phyloP scores from a whole-genome alignment of 2,329 filamentous ascomycete species.

The Pseudohalonectria lignicola region DNA sequence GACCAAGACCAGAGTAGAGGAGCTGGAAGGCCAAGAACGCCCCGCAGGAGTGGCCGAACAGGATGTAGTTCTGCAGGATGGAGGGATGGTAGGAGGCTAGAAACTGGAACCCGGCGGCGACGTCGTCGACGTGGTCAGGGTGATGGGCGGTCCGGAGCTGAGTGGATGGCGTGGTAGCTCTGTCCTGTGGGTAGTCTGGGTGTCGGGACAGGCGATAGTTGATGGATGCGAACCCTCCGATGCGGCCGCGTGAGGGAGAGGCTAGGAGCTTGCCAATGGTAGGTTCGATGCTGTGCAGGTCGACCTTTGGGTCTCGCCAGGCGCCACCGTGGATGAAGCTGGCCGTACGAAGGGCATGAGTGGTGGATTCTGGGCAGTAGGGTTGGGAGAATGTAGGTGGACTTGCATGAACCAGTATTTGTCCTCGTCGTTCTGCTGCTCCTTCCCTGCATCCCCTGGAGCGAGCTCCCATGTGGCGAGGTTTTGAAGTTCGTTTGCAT shows the following conservation, averaged over 20 bases:
- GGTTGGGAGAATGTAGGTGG: not conserved
- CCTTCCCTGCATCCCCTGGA: slow-evolving; percentile 1
- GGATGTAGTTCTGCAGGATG: slow-evolving; percentile 31
- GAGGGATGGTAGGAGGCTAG: slow-evolving; percentile 27
- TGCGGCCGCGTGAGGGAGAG: slow-evolving; percentile 12
- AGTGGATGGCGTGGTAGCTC: slow-evolving; percentile 19
- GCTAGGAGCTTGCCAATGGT: slow-evolving; percentile 13
- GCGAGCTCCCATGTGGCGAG: slow-evolving; percentile 31
- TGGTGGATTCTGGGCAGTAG: not conserved
- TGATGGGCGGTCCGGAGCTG: slow-evolving; percentile 34
- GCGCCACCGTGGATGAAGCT: slow-evolving; percentile 50
- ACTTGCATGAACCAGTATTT: slow-evolving; percentile 26
- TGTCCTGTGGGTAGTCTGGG: slow-evolving; percentile 33
- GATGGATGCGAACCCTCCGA: slow-evolving; percentile 53
- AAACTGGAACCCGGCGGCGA: slow-evolving; percentile 36
- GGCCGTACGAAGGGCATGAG: not conserved
- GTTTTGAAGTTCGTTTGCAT: slow-evolving; percentile 28
- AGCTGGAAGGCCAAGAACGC: slow-evolving; percentile 53
- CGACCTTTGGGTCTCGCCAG: slow-evolving; percentile 47
- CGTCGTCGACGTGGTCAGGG: slow-evolving; percentile 50
- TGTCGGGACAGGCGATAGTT: slow-evolving; percentile 52
- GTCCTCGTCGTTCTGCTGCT: slow-evolving; percentile 5
- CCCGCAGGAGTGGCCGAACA: slow-evolving; percentile 53
- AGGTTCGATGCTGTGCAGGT: slow-evolving; percentile 31
- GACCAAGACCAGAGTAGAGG: slow-evolving; percentile 24